phyloP scores from a whole-genome alignment of 768 basidiomycete species.

The Trametes elegans region DNA sequence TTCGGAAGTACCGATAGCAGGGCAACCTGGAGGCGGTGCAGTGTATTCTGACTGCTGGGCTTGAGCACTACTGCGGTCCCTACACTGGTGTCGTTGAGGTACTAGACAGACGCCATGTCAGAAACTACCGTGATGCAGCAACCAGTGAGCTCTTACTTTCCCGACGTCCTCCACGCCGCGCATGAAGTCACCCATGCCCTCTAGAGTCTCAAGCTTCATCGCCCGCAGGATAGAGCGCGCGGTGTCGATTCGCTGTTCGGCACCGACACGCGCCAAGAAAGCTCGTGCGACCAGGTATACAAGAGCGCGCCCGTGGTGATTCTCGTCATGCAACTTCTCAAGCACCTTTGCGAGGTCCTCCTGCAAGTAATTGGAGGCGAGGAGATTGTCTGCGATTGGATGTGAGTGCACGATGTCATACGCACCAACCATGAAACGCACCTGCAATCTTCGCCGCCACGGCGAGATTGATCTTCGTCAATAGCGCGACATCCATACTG shows the following conservation, averaged over 20 bases:
- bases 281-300: constrained; percentile 63
- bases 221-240: constrained; percentile 47
- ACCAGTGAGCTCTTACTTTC: constrained; percentile 24
- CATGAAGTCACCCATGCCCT: constrained; percentile 41
- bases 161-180: constrained; percentile 28
- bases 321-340: constrained; percentile 45
- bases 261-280: constrained; percentile 53
- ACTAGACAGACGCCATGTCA: constrained; percentile 33
- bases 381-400: constrained; percentile 50
- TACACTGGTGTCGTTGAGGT: constrained; percentile 42
- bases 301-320: constrained; percentile 54
- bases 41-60: constrained; percentile 56
- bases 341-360: constrained; percentile 50
- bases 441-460: constrained; percentile 67
- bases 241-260: constrained; percentile 55
- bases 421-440: constrained; percentile 29
- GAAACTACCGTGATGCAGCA: not conserved
- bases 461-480: constrained; percentile 51
- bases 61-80: constrained; percentile 53
- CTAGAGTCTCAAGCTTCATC: constrained; percentile 46
- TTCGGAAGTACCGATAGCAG: constrained; percentile 49
- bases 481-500: constrained; percentile 34
- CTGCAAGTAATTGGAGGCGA: constrained; percentile 45
- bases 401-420: not conserved
- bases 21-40: constrained; percentile 56